Conservation (phyloP, 805 yeast genomes). For the Candida coleopterorum region DNA sequence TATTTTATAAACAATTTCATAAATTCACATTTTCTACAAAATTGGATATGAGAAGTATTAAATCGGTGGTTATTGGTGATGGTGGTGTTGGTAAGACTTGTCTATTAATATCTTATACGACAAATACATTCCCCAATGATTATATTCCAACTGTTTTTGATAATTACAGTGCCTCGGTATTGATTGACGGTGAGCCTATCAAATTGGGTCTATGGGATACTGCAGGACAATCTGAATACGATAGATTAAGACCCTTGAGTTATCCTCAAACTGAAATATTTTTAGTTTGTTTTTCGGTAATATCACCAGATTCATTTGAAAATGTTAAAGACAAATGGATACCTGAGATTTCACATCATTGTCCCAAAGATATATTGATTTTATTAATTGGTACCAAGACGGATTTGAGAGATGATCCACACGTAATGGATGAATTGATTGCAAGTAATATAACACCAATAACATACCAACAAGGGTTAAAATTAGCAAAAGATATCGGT, state of each 20-base stretch:
- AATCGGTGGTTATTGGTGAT: constrained; percentile 92
- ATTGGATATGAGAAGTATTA: constrained; percentile 75
- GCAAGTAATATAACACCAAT: constrained; percentile 63
- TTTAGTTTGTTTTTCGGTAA: constrained; percentile 78
- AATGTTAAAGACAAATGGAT: constrained; percentile 73
- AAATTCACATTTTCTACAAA: no score
- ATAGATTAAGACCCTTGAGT: constrained; percentile 80
- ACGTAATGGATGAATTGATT: constrained; percentile 62
- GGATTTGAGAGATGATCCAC: constrained; percentile 80
- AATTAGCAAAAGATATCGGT: constrained; percentile 65
- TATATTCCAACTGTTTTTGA: constrained; percentile 94
- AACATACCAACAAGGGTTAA: constrained; percentile 54
- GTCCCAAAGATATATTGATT: constrained; percentile 64
- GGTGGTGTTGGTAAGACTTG: constrained; percentile 97
- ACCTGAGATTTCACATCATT: constrained; percentile 83
- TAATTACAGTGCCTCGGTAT: constrained; percentile 81
- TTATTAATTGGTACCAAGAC: constrained; percentile 84
- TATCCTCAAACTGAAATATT: constrained; percentile 92
- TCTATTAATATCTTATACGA: constrained; percentile 79
- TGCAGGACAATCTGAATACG: constrained; percentile 92
- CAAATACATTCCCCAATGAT: constrained; percentile 89
- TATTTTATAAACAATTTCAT: no score
- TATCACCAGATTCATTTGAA: constrained; percentile 73
- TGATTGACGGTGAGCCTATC: constrained; percentile 76
- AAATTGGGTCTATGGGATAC: constrained; percentile 93